phyloP scores from a whole-genome alignment of 768 basidiomycete species.

The Clitopilus passeckerianus region DNA sequence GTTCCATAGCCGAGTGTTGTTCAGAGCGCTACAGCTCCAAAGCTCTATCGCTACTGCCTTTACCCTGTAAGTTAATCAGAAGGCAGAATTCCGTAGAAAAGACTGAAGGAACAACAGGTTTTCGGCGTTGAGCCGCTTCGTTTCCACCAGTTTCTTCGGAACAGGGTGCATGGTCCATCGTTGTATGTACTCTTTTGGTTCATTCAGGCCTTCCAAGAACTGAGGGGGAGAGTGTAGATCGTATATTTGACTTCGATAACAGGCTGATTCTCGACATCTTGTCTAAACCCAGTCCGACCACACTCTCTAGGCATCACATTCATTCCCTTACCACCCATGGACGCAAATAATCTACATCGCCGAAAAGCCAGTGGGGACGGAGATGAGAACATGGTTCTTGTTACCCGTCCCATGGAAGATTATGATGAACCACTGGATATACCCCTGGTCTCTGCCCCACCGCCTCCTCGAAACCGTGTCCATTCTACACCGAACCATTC shows the following conservation, averaged over 20 bases:
- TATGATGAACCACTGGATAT: slow-evolving; percentile 6
- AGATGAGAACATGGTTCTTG: slow-evolving; percentile 23
- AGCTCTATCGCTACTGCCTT: neutral
- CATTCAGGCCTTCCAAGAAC: neutral
- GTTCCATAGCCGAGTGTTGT: neutral
- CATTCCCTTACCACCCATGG: slow-evolving; percentile 8
- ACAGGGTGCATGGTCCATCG: neutral
- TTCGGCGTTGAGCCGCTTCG: neutral
- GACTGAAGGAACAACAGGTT: neutral
- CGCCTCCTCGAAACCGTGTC: slow-evolving; percentile 20
- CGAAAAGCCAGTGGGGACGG: slow-evolving; percentile 42
- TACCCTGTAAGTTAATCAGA: neutral
- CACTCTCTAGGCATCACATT: slow-evolving; percentile 2
- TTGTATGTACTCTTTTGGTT: neutral
- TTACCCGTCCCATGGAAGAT: slow-evolving; percentile 15
- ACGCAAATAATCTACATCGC: slow-evolving; percentile 23
- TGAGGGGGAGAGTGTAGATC: neutral
- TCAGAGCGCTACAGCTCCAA: neutral
- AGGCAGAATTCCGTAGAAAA: neutral
- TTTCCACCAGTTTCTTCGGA: neutral
- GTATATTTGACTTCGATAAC: neutral
- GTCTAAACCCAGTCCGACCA: neutral
- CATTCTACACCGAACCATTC: slow-evolving; percentile 17
- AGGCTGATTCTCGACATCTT: neutral
- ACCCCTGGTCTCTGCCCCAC: slow-evolving; percentile 11